A percentile compares a stretch with the other conserved stretches of the same genome.
Evolutionary conservation across 2,329 filamentous ascomycete species (phyloP).

Genomic region (Colletotrichum scovillei): DNA sequence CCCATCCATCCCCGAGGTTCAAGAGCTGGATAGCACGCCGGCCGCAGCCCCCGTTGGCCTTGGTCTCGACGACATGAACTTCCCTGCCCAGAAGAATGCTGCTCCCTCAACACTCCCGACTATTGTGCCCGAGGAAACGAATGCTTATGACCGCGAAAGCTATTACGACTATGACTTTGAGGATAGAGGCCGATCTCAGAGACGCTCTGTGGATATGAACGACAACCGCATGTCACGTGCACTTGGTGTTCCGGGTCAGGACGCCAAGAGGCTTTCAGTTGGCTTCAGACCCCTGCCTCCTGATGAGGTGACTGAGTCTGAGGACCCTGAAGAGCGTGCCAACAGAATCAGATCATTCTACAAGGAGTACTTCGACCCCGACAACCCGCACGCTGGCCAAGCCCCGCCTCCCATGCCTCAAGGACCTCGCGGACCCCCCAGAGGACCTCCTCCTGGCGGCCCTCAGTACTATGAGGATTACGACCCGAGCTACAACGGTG

Average conservation of each 20-base stretch:
- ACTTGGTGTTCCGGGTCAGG: slow-evolving; percentile 66
- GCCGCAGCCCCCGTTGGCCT: slow-evolving; percentile 32
- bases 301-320: slow-evolving; percentile 79
- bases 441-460: slow-evolving; percentile 35
- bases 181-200: slow-evolving; percentile 50
- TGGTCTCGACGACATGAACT: slow-evolving; percentile 34
- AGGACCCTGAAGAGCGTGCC: slow-evolving; percentile 93
- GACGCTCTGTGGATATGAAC: slow-evolving; percentile 39
- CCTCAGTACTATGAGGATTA: slow-evolving; percentile 80
- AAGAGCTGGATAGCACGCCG: slow-evolving; percentile 27
- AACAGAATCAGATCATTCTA: slow-evolving; percentile 99
- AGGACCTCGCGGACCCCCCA: slow-evolving; percentile 14
- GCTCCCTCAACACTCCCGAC: slow-evolving; percentile 46
- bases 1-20: slow-evolving; percentile 14
- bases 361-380: slow-evolving; percentile 95
- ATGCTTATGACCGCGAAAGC: slow-evolving; percentile 39
- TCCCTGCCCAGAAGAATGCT: slow-evolving; percentile 47
- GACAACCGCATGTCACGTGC: slow-evolving; percentile 45
- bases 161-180: slow-evolving; percentile 42
- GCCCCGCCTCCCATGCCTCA: slow-evolving; percentile 20
- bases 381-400: slow-evolving; percentile 62
- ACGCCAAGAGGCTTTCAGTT: slow-evolving; percentile 72
- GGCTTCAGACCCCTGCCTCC: slow-evolving; percentile 88
- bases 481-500: slow-evolving; percentile 73
- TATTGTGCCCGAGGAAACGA: slow-evolving; percentile 36